Evolutionary conservation across 768 basidiomycete genomes (phyloP), one percentile per base, ranked within the genome.

Genomic region (Candolleomyces aberdarensis): DNA sequence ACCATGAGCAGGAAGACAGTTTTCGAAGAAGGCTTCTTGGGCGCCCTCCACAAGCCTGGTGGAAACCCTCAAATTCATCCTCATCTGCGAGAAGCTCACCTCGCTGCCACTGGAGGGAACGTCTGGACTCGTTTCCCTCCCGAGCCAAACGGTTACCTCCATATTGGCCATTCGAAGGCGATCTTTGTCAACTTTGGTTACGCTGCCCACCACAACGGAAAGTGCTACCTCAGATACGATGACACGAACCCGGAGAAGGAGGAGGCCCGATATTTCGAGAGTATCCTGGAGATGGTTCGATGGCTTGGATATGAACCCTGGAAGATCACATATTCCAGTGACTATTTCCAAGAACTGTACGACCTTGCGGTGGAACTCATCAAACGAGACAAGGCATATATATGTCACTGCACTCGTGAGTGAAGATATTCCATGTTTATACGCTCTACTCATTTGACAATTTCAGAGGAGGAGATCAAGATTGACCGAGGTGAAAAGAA

Each of bases 101-200:
- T 98, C 44, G 81, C 84, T 8, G 81, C 80, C 5, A 98, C 97
- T 0, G 84, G 83, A 14, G 92, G 94, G 8, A 78, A 84, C 54
- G 96, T 98, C 4, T 89, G 88, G 78, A 99, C 97, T 11, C 92
- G 97, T 43, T 99, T 99, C 76, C 97, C 97, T 26, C 97, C 97
- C 2, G 97, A 99, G 75, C 97, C 97, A 3, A 99, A 99, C 70
- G 97, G 97, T 13, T 98, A 84, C 75, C 81, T 98, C 44, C 97
- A 94, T 67, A 89, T 94, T 65, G 96, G 96, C 3, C 97, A 99
- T 70, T 98, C 96, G 54, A 99, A 99, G 71, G 96, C 97, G 3
- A 98, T 99, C 69, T 96, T 97, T 68, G 88, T 98, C 63, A 92
- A 96, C 74, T 99, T 98, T 72, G 97, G 97, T n/a, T 99, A 94